Evolutionary conservation across 306 rosid genomes (phyloP), one percentile per base, ranked within the genome.

Genomic region (Acmispon strigosus): DNA sequence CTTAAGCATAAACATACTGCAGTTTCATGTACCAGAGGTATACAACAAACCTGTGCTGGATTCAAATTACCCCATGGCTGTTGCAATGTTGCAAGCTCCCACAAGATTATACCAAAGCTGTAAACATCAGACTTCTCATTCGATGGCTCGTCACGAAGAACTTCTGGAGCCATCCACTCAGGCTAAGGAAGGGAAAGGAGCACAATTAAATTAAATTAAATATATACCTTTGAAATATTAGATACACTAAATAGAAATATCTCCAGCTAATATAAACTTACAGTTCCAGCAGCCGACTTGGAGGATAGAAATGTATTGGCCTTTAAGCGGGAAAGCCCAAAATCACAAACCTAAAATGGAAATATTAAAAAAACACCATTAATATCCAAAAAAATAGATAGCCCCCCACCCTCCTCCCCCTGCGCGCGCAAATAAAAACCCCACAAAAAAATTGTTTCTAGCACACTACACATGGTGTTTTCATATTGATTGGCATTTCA

Each of bases 101-200:
- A 95, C 83, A 95, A 81, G 75, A 95, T 95, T 62, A 95, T 84
- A 62, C 97, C 99, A 77, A 89, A 95, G 81, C 99, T 95, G 84
- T 95, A 95, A 75, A 95, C 81, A 81, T 95, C 99, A 22, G 96
- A 91, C 77, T 91, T 95, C 81, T 95, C 99, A 82, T 95, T 89
- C 76, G 99, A 91, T 8, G 90, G 99, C 75, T 91, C 99, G 49
- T 95, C 96, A 37, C 99, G 96, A 65, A 95, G 96, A 80, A 95
- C 99, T 85, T 95, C 99, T n/a, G 97, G 99, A 61, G 99, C 99
- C 99, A 95, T 89, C 97, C 99, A 95, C 79, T 91, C 99, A 43
- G 99, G 87, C 89, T 85, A 63, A 78, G 76, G 62, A 57, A 78
- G 76, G 55, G 73, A 76, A 61, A 49, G 42, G 48, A 49, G 55